Conservation (phyloP, 1,284 basidiomycete genomes). For the Cryptococcus amylolentus region DNA sequence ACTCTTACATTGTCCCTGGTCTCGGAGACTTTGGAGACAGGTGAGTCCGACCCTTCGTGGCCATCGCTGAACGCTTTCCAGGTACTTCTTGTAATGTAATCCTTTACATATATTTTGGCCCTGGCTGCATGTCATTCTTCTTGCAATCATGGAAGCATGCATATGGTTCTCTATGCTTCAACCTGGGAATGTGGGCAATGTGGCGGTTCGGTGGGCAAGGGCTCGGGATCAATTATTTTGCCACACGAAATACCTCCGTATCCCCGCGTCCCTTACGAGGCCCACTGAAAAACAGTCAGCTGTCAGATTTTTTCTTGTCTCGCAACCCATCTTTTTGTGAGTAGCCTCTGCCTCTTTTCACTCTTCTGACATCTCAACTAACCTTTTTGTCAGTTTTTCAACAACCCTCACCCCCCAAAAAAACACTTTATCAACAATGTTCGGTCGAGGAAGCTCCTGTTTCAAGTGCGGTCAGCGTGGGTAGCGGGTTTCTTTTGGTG, state of each 20-base stretch:
- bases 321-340: not conserved
- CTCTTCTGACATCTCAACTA: not conserved
- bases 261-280: too few relatives aligned
- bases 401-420: not conserved
- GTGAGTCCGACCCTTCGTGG: constrained; percentile 17
- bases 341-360: not conserved
- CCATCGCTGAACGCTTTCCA: not conserved
- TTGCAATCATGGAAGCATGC: not conserved
- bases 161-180: not conserved
- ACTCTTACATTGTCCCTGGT: constrained; percentile 66
- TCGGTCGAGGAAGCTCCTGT: constrained; percentile 45
- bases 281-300: too few relatives aligned
- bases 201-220: too few relatives aligned
- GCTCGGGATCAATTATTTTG: too few relatives aligned
- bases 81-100: not conserved
- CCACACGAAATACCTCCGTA: not conserved
- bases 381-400: not conserved
- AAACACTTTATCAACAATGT: constrained; percentile 26
- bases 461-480: constrained; percentile 50
- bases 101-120: not conserved
- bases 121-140: too few relatives aligned
- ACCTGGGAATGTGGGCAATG: too few relatives aligned
- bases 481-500: constrained; percentile 27
- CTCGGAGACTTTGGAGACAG: constrained; percentile 89
- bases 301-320: not conserved